A percentile compares a stretch with the other conserved stretches of the same genome.
Conservation (phyloP, 305 asterid species). For the Rubia occidens region DNA sequence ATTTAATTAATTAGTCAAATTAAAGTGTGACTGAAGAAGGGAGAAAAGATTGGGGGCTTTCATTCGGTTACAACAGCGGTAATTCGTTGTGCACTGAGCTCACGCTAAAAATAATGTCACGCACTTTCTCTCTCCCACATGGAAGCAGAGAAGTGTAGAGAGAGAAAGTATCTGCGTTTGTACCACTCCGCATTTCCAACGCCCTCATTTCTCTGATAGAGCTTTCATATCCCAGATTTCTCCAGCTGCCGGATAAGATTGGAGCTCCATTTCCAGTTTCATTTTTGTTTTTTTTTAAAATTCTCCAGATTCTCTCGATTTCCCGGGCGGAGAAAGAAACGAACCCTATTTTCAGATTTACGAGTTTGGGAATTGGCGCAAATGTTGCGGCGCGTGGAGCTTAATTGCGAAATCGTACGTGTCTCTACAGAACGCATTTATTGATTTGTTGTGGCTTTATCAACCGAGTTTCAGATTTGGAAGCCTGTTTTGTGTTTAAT, state of each 20-base stretch:
- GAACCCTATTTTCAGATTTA: constrained; percentile 21
- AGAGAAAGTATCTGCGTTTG: constrained; percentile 7
- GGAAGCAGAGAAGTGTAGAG: constrained; percentile 9
- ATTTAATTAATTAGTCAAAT: no score
- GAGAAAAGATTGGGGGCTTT: neutral
- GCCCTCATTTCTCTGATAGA: neutral
- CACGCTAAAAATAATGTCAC: constrained; percentile 4
- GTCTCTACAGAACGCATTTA: neutral
- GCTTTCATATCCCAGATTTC: neutral
- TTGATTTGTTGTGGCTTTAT: constrained; percentile 5
- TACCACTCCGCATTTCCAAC: constrained; percentile 1
- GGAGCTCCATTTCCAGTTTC: neutral
- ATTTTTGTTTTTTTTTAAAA: neutral
- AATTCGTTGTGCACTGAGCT: neutral
- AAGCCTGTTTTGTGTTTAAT: constrained; percentile 10
- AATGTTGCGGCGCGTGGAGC: constrained; percentile 31
- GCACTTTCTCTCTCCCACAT: constrained; percentile 5
- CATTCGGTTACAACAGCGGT: neutral
- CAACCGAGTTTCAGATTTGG: constrained; percentile 6
- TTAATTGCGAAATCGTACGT: constrained; percentile 3
- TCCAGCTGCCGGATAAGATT: neutral
- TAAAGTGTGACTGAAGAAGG: neutral
- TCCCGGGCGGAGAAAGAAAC: neutral
- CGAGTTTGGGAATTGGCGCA: neutral
- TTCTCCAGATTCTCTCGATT: neutral